Evolutionary conservation across 495 filamentous ascomycete species (phyloP), one percentile per base, ranked within the genome.

Genomic region (Lophiotrema nucula): DNA sequence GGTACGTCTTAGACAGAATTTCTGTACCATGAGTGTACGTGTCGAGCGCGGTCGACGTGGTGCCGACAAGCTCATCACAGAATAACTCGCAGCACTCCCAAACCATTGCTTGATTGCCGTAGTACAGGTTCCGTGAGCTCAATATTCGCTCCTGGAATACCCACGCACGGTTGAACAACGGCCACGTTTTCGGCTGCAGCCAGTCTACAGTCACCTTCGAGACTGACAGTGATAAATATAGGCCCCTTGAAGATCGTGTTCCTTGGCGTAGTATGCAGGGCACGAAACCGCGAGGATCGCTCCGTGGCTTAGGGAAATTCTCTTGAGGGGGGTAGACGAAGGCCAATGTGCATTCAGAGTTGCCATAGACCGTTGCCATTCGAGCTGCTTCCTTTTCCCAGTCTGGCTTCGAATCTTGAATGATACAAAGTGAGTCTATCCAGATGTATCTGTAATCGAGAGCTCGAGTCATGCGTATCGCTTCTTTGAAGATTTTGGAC

Each of bases 401-500:
- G 52, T 76, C 74, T 3, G 63, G 56, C 1, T 39, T 37, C 39
- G 70, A 65, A 39, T 76, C 72, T 62, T 78, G 76, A 16, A 77
- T 59, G 39, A 77, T 77, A 58, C 73, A 76, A 3, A 77, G 58
- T 26, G 71, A 71, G 56, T 77, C 76, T 8, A 79, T 74, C 76
- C 76, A 79, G 8, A 79, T 13, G 43, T 75, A 77, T 15, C 56
- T 52, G 10, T 72, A 49, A 0, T 68, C 69, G 1, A 79, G 64
- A 10, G 48, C 35, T 13, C 67, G 55, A 33, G 67, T 65, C 13
- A 72, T 47, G 35, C 22, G 42, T 18, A 75, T 56, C 8, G 74
- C 74, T 46, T 75, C 70, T 47, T 60, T 60, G 65, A 37, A 69
- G 64, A 35, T 61, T 16, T 13, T 19, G 8, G 39, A 43, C 8